Conservation (phyloP, 2,329 filamentous ascomycete genomes). For the Calonectria ilicicola region DNA sequence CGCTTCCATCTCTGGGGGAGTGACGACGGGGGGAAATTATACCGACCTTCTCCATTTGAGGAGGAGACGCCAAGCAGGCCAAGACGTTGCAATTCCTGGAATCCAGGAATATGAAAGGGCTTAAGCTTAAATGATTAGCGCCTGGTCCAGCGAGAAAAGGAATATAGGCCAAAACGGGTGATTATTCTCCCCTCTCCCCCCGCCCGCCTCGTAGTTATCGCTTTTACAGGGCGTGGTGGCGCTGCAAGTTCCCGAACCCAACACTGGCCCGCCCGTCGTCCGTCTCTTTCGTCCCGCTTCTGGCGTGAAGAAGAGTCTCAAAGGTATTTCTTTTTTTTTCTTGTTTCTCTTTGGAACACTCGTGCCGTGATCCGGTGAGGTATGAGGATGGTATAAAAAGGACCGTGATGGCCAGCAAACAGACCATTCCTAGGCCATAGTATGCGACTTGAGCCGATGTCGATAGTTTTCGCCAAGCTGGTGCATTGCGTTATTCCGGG, state of each 20-base stretch:
- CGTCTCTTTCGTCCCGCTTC: not conserved
- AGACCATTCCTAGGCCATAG: too few species aligned
- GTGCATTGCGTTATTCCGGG: conserved; percentile 6
- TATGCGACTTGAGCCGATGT: not conserved
- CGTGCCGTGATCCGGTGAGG: not conserved
- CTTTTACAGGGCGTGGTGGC: not conserved
- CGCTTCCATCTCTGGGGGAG: not conserved
- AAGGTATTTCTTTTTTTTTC: not conserved
- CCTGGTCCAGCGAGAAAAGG: not conserved
- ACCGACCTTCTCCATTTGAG: not conserved
- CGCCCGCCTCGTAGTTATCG: not conserved
- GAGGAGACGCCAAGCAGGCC: conserved; percentile 5
- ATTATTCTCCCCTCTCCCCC: not conserved
- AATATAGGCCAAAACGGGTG: not conserved
- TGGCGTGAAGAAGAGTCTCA: not conserved
- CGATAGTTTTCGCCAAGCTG: conserved; percentile 10
- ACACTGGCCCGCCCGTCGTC: not conserved
- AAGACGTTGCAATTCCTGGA: not conserved
- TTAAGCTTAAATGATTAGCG: conserved; percentile 22
- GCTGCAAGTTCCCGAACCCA: not conserved
- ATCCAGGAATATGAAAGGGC: not conserved
- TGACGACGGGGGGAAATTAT: not conserved
- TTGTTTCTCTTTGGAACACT: not conserved
- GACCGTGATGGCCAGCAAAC: not conserved
- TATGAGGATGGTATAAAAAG: not conserved